phyloP scores from a whole-genome alignment of 805 yeast species.

The Kuraishia cidri region DNA sequence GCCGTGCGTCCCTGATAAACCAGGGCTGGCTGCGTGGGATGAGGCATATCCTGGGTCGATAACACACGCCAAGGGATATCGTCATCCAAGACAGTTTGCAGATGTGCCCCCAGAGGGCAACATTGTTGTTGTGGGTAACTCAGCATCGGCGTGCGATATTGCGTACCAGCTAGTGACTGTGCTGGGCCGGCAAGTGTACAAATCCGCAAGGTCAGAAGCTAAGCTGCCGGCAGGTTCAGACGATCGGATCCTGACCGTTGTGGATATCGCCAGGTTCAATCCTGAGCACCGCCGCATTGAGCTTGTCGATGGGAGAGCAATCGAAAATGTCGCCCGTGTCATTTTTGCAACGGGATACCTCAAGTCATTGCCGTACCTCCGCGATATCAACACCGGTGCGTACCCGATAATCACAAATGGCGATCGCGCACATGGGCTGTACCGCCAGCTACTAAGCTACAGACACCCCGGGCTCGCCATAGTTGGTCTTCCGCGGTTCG shows the following conservation, averaged over 20 bases:
- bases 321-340: conserved; percentile 40
- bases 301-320: conserved; percentile 37
- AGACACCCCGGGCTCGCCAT: conserved; percentile 58
- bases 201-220: conserved; percentile 39
- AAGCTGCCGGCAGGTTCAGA: conserved; percentile 33
- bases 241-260: conserved; percentile 28
- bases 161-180: conserved; percentile 47
- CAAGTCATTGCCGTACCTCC: conserved; percentile 51
- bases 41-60: conserved; percentile 34
- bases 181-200: conserved; percentile 31
- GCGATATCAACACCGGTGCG: conserved; percentile 12
- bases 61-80: conserved; percentile 49
- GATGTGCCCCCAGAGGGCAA: conserved; percentile 24
- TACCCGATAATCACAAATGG: conserved; percentile 35
- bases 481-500: conserved; percentile 52
- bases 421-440: conserved; percentile 38
- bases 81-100: conserved; percentile 31
- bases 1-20: conserved; percentile 49
- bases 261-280: conserved; percentile 31
- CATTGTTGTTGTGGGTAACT: conserved; percentile 65
- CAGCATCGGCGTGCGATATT: conserved; percentile 67
- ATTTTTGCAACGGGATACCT: conserved; percentile 71
- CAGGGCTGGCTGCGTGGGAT: conserved; percentile 43
- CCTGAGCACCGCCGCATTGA: conserved; percentile 25
- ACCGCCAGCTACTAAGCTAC: conserved; percentile 49